Evolutionary conservation across 148 eudicot species (phyloP), one percentile per base, ranked within the genome.

Genomic region (Silene conica): DNA sequence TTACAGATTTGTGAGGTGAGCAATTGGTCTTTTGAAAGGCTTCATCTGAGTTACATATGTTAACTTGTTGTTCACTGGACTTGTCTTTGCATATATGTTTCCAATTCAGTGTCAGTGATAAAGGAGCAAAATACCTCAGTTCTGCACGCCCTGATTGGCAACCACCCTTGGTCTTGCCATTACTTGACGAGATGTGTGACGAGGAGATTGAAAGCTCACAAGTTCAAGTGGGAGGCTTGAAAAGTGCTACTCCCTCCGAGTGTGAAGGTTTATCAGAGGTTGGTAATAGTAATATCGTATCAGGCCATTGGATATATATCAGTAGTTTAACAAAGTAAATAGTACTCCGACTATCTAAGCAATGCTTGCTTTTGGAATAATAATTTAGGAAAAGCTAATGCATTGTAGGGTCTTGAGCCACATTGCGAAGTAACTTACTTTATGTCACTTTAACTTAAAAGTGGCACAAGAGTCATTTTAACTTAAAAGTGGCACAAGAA

Each of bases 131-230:
- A 57, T 92, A 87, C 81, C 83, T 91, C 79, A 79, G 83, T 57
- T 86, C 92, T 75, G 89, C 89, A 63, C 84, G 79, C 56, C 90
- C 90, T 80, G 93, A 91, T 80, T 72, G 69, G 77, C 93, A 89
- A 73, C 97, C 90, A 48, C 84, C 87, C 52, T 80, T 91, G 66
- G 23, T 83, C 76, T 81, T 89, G 82, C 83, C 89, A 45, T 77
- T 87, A 70, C 74, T 82, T 73, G 78, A 84, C 75, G 92, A 87
- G 82, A 80, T 71, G 76, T 78, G 80, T 31, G 85, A 81, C 68
- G 88, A 85, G 64, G 80, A 77, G 60, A 52, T 63, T 57, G 83
- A 74, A 81, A 75, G 77, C 76, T 62, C 73, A 71, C 58, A 72
- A 26, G 81, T 77, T 78, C 80, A 74, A 77, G 82, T n/a, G 76